These are phyloP conservation scores for Elongisporangium undulatum DNA, from an alignment of 352 stramenopile species.

Conservation along the genomic window DNA sequence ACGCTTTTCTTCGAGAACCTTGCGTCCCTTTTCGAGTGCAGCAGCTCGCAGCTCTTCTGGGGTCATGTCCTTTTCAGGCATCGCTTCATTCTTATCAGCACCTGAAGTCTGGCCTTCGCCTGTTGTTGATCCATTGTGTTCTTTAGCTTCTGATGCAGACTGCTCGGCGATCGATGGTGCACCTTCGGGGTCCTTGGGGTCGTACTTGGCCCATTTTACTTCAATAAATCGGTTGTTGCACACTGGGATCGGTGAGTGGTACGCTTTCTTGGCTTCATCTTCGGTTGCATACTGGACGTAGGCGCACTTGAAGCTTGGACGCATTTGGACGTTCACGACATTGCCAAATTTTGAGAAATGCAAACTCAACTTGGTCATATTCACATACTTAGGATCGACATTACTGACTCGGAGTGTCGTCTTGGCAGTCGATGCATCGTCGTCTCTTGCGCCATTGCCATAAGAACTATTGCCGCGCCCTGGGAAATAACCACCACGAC, in stretches of 20 bases:
- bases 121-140: conserved; percentile 16
- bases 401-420: conserved; percentile 83
- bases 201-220: conserved; percentile 84
- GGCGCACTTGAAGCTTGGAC: conserved; percentile 67
- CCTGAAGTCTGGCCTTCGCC: conserved; percentile 1
- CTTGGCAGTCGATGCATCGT: conserved; percentile 23
- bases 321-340: conserved; percentile 88
- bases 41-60: conserved; percentile 66
- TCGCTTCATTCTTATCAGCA: conserved; percentile 15
- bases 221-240: conserved; percentile 90
- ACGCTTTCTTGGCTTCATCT: conserved; percentile 79
- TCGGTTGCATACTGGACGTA: conserved; percentile 86
- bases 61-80: conserved; percentile 60
- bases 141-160: conserved; percentile 25
- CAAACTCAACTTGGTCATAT: conserved; percentile 85
- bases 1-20: conserved; percentile 84
- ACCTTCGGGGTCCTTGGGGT: conserved; percentile 61
- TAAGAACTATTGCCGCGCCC: conserved; percentile 13
- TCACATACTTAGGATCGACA: conserved; percentile 85
- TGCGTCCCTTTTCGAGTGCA: conserved; percentile 72
- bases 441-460: neutral
- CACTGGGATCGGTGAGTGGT: conserved; percentile 82
- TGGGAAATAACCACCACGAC: conserved; percentile 27
- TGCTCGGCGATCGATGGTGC: conserved; percentile 33
- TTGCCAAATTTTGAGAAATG: conserved; percentile 89